A percentile compares a stretch with the other conserved stretches of the same genome.
Conservation (phyloP, 2,329 filamentous ascomycete species). For the Whalleya microplaca region DNA sequence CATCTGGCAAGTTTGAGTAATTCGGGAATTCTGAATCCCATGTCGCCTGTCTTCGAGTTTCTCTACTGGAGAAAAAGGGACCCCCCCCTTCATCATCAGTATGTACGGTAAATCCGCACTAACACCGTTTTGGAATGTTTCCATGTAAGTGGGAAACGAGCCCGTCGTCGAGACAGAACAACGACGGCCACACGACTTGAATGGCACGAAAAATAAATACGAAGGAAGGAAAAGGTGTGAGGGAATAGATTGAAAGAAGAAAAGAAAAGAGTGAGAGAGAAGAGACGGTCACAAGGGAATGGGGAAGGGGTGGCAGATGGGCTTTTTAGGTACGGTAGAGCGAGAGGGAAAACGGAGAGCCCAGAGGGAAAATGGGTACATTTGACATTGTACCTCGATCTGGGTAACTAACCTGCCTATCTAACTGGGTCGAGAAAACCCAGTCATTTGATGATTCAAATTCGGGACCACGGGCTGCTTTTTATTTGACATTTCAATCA, state of each 20-base stretch:
- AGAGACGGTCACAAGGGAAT: constrained; percentile 34
- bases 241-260: constrained; percentile 11
- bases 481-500: constrained; percentile 5
- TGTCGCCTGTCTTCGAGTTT: constrained; percentile 1
- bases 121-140: constrained; percentile 32
- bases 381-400: constrained; percentile 22
- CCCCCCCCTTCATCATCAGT: constrained; percentile 4
- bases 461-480: neutral
- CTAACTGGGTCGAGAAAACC: constrained; percentile 1
- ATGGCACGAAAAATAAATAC: constrained; percentile 1
- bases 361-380: constrained; percentile 29
- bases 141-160: constrained; percentile 23
- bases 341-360: constrained; percentile 27
- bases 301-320: constrained; percentile 39
- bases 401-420: neutral
- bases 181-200: constrained; percentile 9
- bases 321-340: constrained; percentile 34
- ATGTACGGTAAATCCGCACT: constrained; percentile 15
- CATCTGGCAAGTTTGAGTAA: neutral
- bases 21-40: neutral
- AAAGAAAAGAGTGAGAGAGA: constrained; percentile 10
- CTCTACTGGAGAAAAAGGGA: constrained; percentile 2
- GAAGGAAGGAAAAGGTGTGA: constrained; percentile 4
- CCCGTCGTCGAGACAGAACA: constrained; percentile 13
- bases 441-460: neutral